Evolutionary conservation across 306 rosid species (phyloP).

Genomic region (Castanospermum australe): DNA sequence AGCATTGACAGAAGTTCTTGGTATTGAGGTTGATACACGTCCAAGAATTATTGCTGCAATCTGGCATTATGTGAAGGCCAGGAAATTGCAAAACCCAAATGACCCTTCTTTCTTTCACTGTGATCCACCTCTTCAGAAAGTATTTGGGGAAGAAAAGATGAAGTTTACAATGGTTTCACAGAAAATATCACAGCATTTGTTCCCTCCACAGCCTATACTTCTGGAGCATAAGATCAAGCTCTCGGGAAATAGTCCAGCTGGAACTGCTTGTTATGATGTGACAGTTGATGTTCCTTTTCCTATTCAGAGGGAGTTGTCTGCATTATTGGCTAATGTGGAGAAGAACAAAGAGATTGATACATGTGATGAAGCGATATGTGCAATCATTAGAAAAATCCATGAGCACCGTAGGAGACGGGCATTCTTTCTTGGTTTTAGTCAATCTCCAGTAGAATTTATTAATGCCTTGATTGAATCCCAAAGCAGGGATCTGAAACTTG

Average conservation of each 20-base stretch:
- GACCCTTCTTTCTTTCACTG: slow-evolving; percentile 86
- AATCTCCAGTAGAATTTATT: slow-evolving; percentile 94
- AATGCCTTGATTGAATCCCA: slow-evolving; percentile 92
- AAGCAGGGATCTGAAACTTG: slow-evolving; percentile 86
- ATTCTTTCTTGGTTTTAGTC: slow-evolving; percentile 97
- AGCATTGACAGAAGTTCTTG: slow-evolving; percentile 92
- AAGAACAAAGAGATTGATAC: slow-evolving; percentile 93
- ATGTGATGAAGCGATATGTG: slow-evolving; percentile 89
- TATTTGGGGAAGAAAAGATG: slow-evolving; percentile 94
- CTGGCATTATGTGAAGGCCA: slow-evolving; percentile 99
- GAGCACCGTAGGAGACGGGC: slow-evolving; percentile 96
- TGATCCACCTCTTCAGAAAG: slow-evolving; percentile 89
- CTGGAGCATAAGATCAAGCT: slow-evolving; percentile 93
- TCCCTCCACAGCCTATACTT: slow-evolving; percentile 84
- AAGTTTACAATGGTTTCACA: slow-evolving; percentile 90
- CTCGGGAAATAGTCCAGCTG: slow-evolving; percentile 84
- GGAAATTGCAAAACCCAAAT: slow-evolving; percentile 84
- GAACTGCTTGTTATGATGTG: slow-evolving; percentile 96
- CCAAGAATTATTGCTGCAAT: slow-evolving; percentile 94
- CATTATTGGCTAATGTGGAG: slow-evolving; percentile 82
- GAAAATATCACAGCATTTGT: slow-evolving; percentile 91
- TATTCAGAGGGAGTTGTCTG: slow-evolving; percentile 88
- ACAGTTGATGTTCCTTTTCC: slow-evolving; percentile 93
- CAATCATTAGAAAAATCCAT: slow-evolving; percentile 85
- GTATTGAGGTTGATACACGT: slow-evolving; percentile 98